phyloP scores from a whole-genome alignment of 164 flowering plant genomes.

The Sextonia rubra region DNA sequence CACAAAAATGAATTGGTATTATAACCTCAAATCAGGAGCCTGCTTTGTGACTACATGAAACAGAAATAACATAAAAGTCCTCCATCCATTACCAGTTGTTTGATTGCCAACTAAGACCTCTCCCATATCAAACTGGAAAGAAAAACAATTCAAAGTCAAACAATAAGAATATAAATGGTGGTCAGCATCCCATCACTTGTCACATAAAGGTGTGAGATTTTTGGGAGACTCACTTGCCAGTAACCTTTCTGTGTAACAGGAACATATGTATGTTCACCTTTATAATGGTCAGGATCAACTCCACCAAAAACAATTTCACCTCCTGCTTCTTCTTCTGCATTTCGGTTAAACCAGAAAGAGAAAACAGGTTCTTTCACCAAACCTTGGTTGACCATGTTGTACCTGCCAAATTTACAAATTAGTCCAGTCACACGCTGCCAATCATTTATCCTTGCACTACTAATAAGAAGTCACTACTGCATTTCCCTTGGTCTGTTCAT shows the following conservation, averaged over 20 bases:
- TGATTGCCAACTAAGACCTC: constrained; percentile 67
- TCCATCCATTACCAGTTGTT: constrained; percentile 55
- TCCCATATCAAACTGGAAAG: constrained; percentile 86
- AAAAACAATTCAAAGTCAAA: neutral
- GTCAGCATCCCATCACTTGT: neutral
- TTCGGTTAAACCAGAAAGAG: constrained; percentile 84
- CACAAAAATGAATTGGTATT: neutral
- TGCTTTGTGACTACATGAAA: neutral
- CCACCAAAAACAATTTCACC: constrained; percentile 96
- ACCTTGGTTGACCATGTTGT: constrained; percentile 77
- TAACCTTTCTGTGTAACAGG: constrained; percentile 86
- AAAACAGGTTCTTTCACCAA: constrained; percentile 67
- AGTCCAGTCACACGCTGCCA: neutral
- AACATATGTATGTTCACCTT: constrained; percentile 81
- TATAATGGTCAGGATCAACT: constrained; percentile 68
- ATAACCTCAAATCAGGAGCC: neutral
- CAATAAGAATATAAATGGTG: neutral
- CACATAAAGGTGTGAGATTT: neutral
- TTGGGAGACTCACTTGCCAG: constrained; percentile 73
- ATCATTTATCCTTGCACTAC: neutral
- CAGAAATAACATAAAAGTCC: neutral
- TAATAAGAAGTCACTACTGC: too few species aligned
- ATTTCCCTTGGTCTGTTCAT: too few species aligned
- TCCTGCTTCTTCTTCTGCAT: constrained; percentile 62
- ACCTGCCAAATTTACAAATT: constrained; percentile 36